Evolutionary conservation across 768 basidiomycete genomes (phyloP), one percentile per base, ranked within the genome.

Genomic region (Rubroboletus satanas): DNA sequence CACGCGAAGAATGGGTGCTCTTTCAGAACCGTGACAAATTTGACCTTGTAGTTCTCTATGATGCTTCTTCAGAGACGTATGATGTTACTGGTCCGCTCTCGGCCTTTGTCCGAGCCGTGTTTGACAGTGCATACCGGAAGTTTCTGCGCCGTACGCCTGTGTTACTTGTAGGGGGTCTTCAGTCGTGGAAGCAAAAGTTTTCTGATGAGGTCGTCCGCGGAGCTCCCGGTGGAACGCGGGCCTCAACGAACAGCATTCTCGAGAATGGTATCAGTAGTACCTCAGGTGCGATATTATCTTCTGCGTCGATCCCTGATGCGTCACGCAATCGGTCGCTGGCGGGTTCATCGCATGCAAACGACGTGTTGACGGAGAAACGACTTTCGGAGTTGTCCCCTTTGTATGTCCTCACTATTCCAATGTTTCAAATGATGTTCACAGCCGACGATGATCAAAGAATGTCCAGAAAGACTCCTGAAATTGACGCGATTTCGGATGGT

Each of bases 11-110:
- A 71, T 76, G 76, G 43, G 77, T 78, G 2, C 76, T 89, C n/a
- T 98, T 98, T 69, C 69, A 74, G 39, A 88, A 92, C 56, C 88
- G 96, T 38, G 83, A 93, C 64, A 87, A 88, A 62, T 96, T 90
- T 67, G 94, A 97, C 61, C 71, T 95, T 21, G 84, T 99, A 26
- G 90, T 87, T 15, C 74, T 98, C 4, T 94, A 94, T 69, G 95
- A 98, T 69, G 64, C 79, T 47, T 69, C 76, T 31, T 84, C 90
- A 44, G 76, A 80, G 51, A 69, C 75, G 17, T 78, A 83, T 49
- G 80, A 78, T 2, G 68, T 74, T 18, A 75, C 75, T 10, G 76
- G 83, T 0, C 81, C 85, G 0, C 67, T 89, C n/a, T 76, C 81
- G 2, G 66, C 76, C 18, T 79, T 95, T 23, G 76, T 85, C 51